Evolutionary conservation across 345 rosid species (phyloP), one percentile per base, ranked within the genome.

Genomic region (Eucalyptus erythrocorys): DNA sequence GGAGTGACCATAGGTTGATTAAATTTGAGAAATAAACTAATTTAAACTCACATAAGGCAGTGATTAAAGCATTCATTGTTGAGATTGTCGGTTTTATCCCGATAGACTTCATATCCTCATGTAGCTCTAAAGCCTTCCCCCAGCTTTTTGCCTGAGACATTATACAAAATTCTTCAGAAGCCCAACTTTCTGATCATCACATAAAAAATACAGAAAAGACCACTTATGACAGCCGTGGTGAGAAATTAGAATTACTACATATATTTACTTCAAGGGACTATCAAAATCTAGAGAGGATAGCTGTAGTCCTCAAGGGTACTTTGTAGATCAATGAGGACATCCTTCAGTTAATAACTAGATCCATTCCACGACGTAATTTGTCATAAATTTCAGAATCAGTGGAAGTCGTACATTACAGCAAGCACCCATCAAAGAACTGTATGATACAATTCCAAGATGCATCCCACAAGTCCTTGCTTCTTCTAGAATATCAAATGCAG

Each of bases 341-440:
- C 76, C 76, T 64, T 64, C 76, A 71, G 43, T 71, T 19, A 71
- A 16, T 34, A 71, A 71, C 45, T 71, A 71, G 43, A 34, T 34
- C 26, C 43, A 71, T 71, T 71, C 43, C 43, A 19, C 13, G 1
- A 76, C 1, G 13, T 85, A 21, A 86, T n/a, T 7, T 64, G 40
- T 57, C 47, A 64, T 47, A 64, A 43, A 40, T 32, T 64, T 32
- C 80, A 24, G 40, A 87, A 42, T 37, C 37, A 47, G 49, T 8
- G 27, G 19, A 19, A 88, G 82, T 92, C 98, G 88, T 94, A 97
- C 99, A 92, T 96, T 96, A 93, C 97, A 91, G 93, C 99, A 96
- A 92, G 99, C 99, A 92, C 99, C 99, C 99, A 97, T 97, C 92
- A 97, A 91, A 87, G 99, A 96, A 94, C 99, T 96, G 90, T 96